Percentiles rank a stretch among this genome's conserved stretches.
phyloP scores from a whole-genome alignment of 2,329 filamentous ascomycete species.

The Sarocladium oryzae region DNA sequence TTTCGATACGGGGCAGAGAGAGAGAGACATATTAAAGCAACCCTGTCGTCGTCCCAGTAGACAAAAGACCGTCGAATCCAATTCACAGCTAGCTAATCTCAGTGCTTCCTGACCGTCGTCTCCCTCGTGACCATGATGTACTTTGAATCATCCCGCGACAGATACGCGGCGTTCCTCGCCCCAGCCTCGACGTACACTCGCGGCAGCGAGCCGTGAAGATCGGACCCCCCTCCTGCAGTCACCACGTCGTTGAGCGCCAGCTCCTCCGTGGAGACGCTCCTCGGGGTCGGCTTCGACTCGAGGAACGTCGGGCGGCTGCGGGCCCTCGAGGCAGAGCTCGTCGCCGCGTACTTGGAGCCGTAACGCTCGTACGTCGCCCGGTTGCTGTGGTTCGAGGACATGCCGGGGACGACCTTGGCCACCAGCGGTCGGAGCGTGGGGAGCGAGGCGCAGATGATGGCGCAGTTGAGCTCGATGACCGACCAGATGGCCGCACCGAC shows the following conservation, averaged over 20 bases:
- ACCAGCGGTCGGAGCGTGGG: slow-evolving; percentile 24
- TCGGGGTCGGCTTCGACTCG: slow-evolving; percentile 11
- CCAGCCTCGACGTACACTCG: background rate
- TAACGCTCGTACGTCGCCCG: slow-evolving; percentile 15
- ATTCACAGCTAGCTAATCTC: too few relatives aligned
- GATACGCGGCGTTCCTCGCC: background rate
- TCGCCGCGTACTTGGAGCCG: slow-evolving; percentile 11
- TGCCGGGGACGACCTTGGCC: slow-evolving; percentile 17
- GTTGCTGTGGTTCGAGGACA: slow-evolving; percentile 14
- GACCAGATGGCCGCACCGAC: slow-evolving; percentile 25
- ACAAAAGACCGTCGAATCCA: too few relatives aligned
- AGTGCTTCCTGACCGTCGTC: background rate
- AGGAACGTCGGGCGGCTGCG: slow-evolving; percentile 10
- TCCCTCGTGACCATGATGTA: background rate
- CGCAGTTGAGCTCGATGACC: slow-evolving; percentile 23
- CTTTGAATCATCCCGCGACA: background rate
- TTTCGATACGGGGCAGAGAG: too few relatives aligned
- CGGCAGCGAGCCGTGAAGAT: background rate
- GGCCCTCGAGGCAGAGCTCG: slow-evolving; percentile 9
- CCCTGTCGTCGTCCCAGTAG: too few relatives aligned
- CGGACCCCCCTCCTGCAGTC: too few relatives aligned
- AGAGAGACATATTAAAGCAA: too few relatives aligned
- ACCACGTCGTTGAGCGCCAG: slow-evolving; percentile 17
- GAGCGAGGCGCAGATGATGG: slow-evolving; percentile 22
- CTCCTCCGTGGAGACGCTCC: slow-evolving; percentile 19